Evolutionary conservation across 2,329 filamentous ascomycete genomes (phyloP).

Genomic region (Trichophyton rubrum): DNA sequence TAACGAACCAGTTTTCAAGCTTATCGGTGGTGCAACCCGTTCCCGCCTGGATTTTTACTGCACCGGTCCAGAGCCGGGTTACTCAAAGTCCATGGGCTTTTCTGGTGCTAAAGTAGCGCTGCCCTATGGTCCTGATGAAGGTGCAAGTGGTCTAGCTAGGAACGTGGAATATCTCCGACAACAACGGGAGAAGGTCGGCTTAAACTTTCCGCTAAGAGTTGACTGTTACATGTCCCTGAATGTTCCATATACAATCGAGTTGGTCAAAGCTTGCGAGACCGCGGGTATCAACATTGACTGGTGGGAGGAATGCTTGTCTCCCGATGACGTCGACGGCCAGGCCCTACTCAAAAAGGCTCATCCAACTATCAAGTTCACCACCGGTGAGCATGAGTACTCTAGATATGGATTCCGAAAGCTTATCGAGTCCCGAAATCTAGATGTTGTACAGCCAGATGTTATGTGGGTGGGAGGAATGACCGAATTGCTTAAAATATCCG

Average conservation of each 20-base stretch:
- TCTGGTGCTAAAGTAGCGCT: slow-evolving; percentile 82
- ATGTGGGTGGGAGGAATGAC: slow-evolving; percentile 96
- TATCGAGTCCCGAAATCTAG: slow-evolving; percentile 78
- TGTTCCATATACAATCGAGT: slow-evolving; percentile 81
- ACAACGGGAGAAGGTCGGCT: slow-evolving; percentile 72
- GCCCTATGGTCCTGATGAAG: slow-evolving; percentile 81
- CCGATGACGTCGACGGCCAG: slow-evolving; percentile 86
- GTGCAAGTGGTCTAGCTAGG: slow-evolving; percentile 66
- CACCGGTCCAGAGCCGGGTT: slow-evolving; percentile 71
- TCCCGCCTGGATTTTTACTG: slow-evolving; percentile 84
- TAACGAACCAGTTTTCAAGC: slow-evolving; percentile 84
- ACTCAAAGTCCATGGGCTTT: slow-evolving; percentile 78
- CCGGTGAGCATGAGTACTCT: slow-evolving; percentile 90
- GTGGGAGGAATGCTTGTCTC: slow-evolving; percentile 91
- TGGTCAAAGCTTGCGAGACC: slow-evolving; percentile 69
- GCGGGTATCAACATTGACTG: slow-evolving; percentile 81
- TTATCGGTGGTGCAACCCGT: slow-evolving; percentile 82
- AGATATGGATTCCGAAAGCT: slow-evolving; percentile 91
- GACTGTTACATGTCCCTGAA: slow-evolving; percentile 97
- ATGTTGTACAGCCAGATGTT: slow-evolving; percentile 90
- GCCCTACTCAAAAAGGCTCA: slow-evolving; percentile 81
- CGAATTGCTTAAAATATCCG: slow-evolving; percentile 76
- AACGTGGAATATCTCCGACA: slow-evolving; percentile 81
- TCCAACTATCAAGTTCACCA: slow-evolving; percentile 84
- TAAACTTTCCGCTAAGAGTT: slow-evolving; percentile 85